Conservation (phyloP, 2,329 filamentous ascomycete genomes). For the Sporothrix variecibatus region DNA sequence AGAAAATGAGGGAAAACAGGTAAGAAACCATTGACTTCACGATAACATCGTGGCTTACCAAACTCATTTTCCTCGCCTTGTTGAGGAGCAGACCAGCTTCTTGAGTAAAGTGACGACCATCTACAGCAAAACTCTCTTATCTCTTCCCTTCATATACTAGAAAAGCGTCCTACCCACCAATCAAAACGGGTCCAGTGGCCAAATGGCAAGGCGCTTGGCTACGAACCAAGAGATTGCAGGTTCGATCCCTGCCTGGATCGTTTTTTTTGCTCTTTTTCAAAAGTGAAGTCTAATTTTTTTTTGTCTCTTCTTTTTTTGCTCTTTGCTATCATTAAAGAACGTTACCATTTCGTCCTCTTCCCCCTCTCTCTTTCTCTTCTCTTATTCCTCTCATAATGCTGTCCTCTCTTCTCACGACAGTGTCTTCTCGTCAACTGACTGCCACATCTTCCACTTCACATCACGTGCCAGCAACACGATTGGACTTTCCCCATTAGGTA, state of each 20-base stretch:
- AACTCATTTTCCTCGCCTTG: no score
- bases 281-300: background rate
- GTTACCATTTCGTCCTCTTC: background rate
- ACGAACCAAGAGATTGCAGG: conserved; percentile 44
- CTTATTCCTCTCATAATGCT: background rate
- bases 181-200: conserved; percentile 34
- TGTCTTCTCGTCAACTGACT: background rate
- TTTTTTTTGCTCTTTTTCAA: background rate
- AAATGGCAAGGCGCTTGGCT: conserved; percentile 43
- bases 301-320: background rate
- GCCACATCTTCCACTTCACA: background rate
- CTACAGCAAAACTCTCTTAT: no score
- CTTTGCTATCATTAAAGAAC: no score
- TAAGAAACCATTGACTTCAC: no score
- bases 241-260: conserved; percentile 41
- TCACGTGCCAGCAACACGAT: background rate
- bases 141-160: background rate
- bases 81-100: no score
- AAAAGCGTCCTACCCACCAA: background rate
- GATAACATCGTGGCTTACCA: no score
- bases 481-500: background rate
- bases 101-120: no score
- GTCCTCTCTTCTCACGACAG: background rate
- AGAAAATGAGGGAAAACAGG: no score
- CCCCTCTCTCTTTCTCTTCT: background rate